These are phyloP conservation scores for Neoboletus subvelutipes DNA, from an alignment of 768 basidiomycete species.

Conservation along the genomic window DNA sequence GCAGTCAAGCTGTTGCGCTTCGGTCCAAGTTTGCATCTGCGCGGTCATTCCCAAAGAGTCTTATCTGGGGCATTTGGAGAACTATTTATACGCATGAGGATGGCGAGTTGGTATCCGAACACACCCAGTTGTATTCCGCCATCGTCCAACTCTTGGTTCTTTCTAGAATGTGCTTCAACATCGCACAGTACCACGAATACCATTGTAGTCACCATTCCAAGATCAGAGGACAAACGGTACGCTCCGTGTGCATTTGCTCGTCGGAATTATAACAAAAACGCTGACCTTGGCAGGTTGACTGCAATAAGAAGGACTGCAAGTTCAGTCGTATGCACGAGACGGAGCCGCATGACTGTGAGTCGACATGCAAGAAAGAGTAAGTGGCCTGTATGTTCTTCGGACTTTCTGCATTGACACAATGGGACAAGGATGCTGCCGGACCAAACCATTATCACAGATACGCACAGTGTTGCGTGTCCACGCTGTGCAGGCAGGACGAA, in stretches of 20 bases:
- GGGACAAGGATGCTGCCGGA: slow-evolving; percentile 27
- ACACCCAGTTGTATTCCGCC: slow-evolving; percentile 3
- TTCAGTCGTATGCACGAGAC: slow-evolving; percentile 39
- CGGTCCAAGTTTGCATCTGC: slow-evolving; percentile 3
- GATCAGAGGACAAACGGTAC: slow-evolving; percentile 37
- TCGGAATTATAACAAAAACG: background rate
- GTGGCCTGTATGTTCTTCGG: slow-evolving; percentile 1
- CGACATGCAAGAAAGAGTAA: slow-evolving; percentile 40
- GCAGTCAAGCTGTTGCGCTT: background rate
- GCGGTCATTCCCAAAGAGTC: slow-evolving; percentile 6
- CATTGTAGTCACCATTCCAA: slow-evolving; percentile 33
- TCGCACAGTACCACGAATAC: slow-evolving; percentile 35
- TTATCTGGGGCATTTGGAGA: background rate
- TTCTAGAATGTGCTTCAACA: slow-evolving; percentile 34
- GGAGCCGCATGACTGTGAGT: slow-evolving; percentile 36
- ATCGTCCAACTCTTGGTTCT: background rate
- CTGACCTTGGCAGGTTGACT: slow-evolving; percentile 45
- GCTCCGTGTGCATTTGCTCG: background rate
- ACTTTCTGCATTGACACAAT: slow-evolving; percentile 1
- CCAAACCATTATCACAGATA: slow-evolving; percentile 30
- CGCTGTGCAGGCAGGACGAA: slow-evolving; percentile 24
- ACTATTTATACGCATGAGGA: slow-evolving; percentile 25
- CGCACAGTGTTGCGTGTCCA: slow-evolving; percentile 9
- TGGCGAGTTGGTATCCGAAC: background rate
- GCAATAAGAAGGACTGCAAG: slow-evolving; percentile 39